Conservation (phyloP, 768 basidiomycete species). For the Pulveroboletus sp. region DNA sequence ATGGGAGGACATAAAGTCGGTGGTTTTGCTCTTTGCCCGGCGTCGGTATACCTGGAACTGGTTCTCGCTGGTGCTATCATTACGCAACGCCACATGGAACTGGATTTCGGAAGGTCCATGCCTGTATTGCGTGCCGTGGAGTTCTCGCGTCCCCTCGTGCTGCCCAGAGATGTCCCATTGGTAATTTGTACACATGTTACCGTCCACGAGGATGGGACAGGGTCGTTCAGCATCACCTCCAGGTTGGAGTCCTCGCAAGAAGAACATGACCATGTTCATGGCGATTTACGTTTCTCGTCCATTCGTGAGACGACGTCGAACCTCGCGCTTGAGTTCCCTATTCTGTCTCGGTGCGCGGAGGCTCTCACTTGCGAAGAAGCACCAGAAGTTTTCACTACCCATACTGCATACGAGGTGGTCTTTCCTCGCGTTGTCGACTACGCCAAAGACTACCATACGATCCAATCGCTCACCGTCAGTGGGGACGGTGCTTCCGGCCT, state of each 20-base stretch:
- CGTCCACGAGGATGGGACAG: conserved; percentile 33
- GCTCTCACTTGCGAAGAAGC: conserved; percentile 25
- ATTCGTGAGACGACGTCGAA: conserved; percentile 31
- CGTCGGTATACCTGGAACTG: conserved; percentile 62
- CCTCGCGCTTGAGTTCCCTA: conserved; percentile 37
- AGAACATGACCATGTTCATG: conserved; percentile 43
- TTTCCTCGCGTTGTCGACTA: conserved; percentile 72
- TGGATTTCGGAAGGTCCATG: conserved; percentile 32
- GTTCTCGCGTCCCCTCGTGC: conserved; percentile 57
- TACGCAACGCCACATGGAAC: conserved; percentile 30
- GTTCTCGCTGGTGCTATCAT: conserved; percentile 45
- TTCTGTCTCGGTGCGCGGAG: conserved; percentile 33
- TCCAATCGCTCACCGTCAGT: conserved; percentile 52
- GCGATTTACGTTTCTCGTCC: conserved; percentile 41
- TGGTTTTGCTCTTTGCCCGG: conserved; percentile 57
- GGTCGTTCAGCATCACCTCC: conserved; percentile 49
- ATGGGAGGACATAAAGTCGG: conserved; percentile 61
- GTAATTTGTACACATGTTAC: conserved; percentile 40
- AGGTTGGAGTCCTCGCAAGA: conserved; percentile 28
- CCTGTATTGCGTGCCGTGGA: conserved; percentile 41
- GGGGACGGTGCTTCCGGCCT: conserved; percentile 47
- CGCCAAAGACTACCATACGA: conserved; percentile 52
- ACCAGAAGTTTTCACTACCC: conserved; percentile 51
- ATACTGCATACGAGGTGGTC: conserved; percentile 60
- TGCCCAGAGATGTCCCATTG: conserved; percentile 31